Evolutionary conservation across 2,329 filamentous ascomycete genomes (phyloP).

Genomic region (Canariomyces notabilis): DNA sequence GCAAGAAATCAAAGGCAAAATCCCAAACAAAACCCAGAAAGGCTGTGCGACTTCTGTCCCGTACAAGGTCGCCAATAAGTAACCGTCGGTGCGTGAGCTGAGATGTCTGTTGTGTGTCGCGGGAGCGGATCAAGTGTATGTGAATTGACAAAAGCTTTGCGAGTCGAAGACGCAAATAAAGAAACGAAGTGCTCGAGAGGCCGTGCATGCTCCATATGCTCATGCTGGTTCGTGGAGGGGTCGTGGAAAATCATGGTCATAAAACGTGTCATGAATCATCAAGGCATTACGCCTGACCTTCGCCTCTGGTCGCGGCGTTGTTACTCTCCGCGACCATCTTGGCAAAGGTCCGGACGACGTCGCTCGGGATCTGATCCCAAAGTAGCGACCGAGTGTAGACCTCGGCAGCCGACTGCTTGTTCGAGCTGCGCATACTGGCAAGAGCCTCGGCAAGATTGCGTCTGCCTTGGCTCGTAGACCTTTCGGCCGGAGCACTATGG

Average conservation of each 20-base stretch:
- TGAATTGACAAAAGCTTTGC: constrained; percentile 14
- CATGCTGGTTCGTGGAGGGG: constrained; percentile 15
- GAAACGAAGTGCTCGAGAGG: constrained; percentile 12
- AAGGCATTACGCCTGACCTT: constrained; percentile 38
- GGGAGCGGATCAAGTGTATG: constrained; percentile 31
- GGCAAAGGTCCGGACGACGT: constrained; percentile 88
- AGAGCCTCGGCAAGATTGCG: constrained; percentile 77
- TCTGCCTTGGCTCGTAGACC: constrained; percentile 57
- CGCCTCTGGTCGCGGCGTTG: constrained; percentile 34
- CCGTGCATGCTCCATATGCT: constrained; percentile 15
- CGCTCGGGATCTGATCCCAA: constrained; percentile 88
- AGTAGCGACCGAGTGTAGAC: constrained; percentile 89
- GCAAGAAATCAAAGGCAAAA: constrained; percentile 23
- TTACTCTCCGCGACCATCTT: constrained; percentile 80
- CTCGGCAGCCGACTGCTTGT: constrained; percentile 72
- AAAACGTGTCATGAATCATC: constrained; percentile 32
- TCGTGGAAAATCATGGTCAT: constrained; percentile 20
- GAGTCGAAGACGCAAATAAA: constrained; percentile 18
- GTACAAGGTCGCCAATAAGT: constrained; percentile 20
- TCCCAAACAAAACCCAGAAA: constrained; percentile 31
- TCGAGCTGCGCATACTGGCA: constrained; percentile 67
- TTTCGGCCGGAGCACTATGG: constrained; percentile 47
- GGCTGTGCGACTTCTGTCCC: constrained; percentile 23
- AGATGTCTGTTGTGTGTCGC: constrained; percentile 28
- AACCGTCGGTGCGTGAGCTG: constrained; percentile 46